Evolutionary conservation across 495 filamentous ascomycete species (phyloP).

Genomic region (Podospora anserina): DNA sequence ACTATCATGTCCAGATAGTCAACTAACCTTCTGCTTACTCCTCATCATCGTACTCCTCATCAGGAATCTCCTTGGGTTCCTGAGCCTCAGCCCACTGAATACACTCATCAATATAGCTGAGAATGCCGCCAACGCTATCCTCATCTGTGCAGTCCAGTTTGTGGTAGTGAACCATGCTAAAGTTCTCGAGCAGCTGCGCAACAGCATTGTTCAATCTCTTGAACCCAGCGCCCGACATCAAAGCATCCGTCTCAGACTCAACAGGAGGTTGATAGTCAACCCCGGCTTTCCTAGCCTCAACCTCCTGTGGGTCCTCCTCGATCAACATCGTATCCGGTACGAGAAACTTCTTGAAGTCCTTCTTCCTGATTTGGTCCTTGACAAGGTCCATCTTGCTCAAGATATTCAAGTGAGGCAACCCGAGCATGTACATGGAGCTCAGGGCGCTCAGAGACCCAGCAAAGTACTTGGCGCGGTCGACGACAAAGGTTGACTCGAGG

Average conservation of each 20-base stretch:
- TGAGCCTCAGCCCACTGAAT: constrained; percentile 96
- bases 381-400: constrained; percentile 96
- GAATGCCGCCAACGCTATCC: constrained; percentile 83
- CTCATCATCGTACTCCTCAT: constrained; percentile 68
- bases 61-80: constrained; percentile 81
- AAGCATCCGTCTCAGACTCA: constrained; percentile 49
- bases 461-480: constrained; percentile 96
- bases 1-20: not conserved
- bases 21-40: not conserved
- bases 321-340: constrained; percentile 76
- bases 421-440: constrained; percentile 98
- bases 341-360: constrained; percentile 81
- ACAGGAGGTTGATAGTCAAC: constrained; percentile 38
- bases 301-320: constrained; percentile 64
- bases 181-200: constrained; percentile 86
- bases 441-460: constrained; percentile 92
- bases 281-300: constrained; percentile 40
- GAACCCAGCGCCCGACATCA: constrained; percentile 78
- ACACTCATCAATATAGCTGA: constrained; percentile 96
- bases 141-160: constrained; percentile 88
- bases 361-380: constrained; percentile 73
- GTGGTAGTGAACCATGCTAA: constrained; percentile 95
- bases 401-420: constrained; percentile 91
- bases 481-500: constrained; percentile 89
- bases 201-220: constrained; percentile 78